Conservation (phyloP, 768 basidiomycete species). For the Pisolithus albus region DNA sequence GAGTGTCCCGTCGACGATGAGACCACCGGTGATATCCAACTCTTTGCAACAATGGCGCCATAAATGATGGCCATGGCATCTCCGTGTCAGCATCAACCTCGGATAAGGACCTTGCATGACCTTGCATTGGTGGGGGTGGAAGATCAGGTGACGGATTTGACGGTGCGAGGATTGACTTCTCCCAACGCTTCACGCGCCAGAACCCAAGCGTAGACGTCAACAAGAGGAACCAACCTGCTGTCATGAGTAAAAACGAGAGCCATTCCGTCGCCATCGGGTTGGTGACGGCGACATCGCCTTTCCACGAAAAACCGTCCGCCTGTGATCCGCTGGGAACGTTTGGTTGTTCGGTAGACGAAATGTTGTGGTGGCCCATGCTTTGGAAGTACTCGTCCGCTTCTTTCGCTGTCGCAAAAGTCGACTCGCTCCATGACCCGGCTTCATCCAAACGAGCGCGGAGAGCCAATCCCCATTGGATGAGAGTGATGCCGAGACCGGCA, state of each 20-base stretch:
- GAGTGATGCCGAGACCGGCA: slow-evolving; percentile 90
- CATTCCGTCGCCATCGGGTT: slow-evolving; percentile 82
- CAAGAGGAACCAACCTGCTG: slow-evolving; percentile 81
- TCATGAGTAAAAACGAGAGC: slow-evolving; percentile 94
- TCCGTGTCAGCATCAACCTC: slow-evolving; percentile 18
- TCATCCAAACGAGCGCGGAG: slow-evolving; percentile 51
- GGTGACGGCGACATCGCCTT: slow-evolving; percentile 37
- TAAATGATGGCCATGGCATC: slow-evolving; percentile 13
- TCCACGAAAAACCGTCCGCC: slow-evolving; percentile 15
- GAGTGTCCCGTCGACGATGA: slow-evolving; percentile 12
- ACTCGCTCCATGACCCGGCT: slow-evolving; percentile 26
- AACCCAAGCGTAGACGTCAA: slow-evolving; percentile 86
- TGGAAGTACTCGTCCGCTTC: slow-evolving; percentile 42
- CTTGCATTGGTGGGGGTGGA: slow-evolving; percentile 30
- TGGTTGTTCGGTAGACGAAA: slow-evolving; percentile 14
- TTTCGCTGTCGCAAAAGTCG: slow-evolving; percentile 39
- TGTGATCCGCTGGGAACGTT: slow-evolving; percentile 8
- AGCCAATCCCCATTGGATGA: slow-evolving; percentile 93
- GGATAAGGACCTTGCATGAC: background rate
- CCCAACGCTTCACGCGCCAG: slow-evolving; percentile 89
- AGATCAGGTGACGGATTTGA: slow-evolving; percentile 24
- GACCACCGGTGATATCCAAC: slow-evolving; percentile 11
- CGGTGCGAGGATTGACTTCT: slow-evolving; percentile 63
- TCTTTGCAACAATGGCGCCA: slow-evolving; percentile 21
- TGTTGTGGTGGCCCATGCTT: slow-evolving; percentile 17